phyloP scores from a whole-genome alignment of 1,284 basidiomycete genomes.

The Boletus holoroseus region DNA sequence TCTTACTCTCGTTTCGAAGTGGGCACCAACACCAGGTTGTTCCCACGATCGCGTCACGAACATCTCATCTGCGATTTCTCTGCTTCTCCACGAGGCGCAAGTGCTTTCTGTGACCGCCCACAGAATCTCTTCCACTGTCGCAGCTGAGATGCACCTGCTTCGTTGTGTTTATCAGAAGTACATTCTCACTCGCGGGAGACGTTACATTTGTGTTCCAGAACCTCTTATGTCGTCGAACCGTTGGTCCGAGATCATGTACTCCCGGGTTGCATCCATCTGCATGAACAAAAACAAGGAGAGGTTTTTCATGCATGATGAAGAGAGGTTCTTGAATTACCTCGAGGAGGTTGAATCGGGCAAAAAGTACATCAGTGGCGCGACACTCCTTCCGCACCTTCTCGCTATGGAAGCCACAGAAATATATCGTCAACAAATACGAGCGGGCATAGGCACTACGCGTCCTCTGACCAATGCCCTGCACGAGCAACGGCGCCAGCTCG shows the following conservation, averaged over 20 bases:
- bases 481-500: conserved; percentile 29
- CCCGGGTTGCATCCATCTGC: conserved; percentile 51
- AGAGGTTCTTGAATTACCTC: conserved; percentile 55
- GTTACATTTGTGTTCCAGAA: conserved; percentile 46
- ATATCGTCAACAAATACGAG: neutral
- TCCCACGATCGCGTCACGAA: conserved; percentile 61
- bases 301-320: conserved; percentile 55
- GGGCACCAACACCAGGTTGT: conserved; percentile 57
- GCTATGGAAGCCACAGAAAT: conserved; percentile 37
- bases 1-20: conserved; percentile 59
- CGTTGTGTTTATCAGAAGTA: conserved; percentile 52
- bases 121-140: conserved; percentile 28
- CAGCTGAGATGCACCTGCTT: conserved; percentile 36
- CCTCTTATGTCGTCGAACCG: conserved; percentile 55
- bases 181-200: conserved; percentile 53
- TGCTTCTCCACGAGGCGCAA: conserved; percentile 42
- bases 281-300: conserved; percentile 52
- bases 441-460: fast-evolving
- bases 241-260: conserved; percentile 54
- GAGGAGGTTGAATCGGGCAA: conserved; percentile 49
- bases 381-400: conserved; percentile 56
- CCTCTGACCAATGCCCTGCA: conserved; percentile 14
- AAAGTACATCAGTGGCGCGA: conserved; percentile 53
- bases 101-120: conserved; percentile 20
- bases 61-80: conserved; percentile 56